phyloP scores from a whole-genome alignment of 2,329 filamentous ascomycete genomes.

The Sclerotiophoma versabilis region DNA sequence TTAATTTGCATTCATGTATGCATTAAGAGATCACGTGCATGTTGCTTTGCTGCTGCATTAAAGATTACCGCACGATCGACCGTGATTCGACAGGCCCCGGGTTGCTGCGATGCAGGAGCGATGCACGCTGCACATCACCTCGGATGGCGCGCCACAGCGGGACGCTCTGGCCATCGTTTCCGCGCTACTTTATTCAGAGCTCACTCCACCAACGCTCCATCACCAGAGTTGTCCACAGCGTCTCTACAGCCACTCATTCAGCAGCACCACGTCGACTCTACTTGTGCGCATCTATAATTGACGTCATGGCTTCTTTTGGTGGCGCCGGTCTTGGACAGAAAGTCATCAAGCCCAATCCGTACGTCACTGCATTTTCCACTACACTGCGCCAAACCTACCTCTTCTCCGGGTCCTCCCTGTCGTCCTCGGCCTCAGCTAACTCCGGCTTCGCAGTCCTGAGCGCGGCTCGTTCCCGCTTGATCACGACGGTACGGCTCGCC shows the following conservation, averaged over 20 bases:
- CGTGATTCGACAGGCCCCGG: too few species aligned
- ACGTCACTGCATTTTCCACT: conserved; percentile 47
- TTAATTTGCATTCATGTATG: too few species aligned
- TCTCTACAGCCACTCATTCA: neutral
- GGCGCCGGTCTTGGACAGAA: conserved; percentile 71
- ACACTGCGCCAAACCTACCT: conserved; percentile 11
- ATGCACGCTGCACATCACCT: conserved; percentile 3
- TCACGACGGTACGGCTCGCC: conserved; percentile 71
- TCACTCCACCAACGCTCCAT: conserved; percentile 31
- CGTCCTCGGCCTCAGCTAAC: conserved; percentile 17
- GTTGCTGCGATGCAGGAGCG: neutral
- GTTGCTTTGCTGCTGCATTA: neutral
- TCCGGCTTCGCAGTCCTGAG: conserved; percentile 70
- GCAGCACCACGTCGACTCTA: neutral
- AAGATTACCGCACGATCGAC: too few species aligned
- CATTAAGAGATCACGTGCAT: too few species aligned
- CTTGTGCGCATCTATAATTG: neutral
- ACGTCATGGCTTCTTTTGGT: conserved; percentile 60
- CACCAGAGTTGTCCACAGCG: neutral
- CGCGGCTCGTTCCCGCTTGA: conserved; percentile 96
- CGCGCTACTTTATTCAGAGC: conserved; percentile 29
- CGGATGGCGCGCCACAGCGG: neutral
- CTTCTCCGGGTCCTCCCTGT: conserved; percentile 5
- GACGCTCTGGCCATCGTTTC: conserved; percentile 14
- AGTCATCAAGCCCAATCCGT: conserved; percentile 74